Evolutionary conservation across 805 yeast genomes (phyloP), one percentile per base, ranked within the genome.

Genomic region (Lipomyces kockii): DNA sequence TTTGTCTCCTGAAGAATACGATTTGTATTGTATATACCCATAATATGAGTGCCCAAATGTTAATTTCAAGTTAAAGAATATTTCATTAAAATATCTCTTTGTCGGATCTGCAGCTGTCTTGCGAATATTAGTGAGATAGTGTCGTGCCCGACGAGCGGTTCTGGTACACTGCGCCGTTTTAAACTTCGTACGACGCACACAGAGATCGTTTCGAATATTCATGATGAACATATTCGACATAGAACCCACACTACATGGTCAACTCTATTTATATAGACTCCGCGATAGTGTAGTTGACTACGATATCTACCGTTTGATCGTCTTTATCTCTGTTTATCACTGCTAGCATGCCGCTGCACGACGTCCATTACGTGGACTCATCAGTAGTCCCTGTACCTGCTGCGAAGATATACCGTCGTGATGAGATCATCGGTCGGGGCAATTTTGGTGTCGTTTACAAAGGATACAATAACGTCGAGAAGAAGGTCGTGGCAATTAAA

Each of bases 361-460:
- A 43, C 22, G 49, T 1, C 49, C 22, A n/a, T 7, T 17, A 43
- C 49, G 20, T 11, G 20, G 49, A 43, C n/a, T 20, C 55, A 12
- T 25, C 32, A 52, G 34, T 12, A 2, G 9, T 29, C 55, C 34
- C 55, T 29, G 9, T 52, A 12, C 20, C 55, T 35, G 34, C 55
- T 9, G 55, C 55, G 7, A 25, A 29, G 29, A 52, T 52, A 20
- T 92, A 88, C 79, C 88, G 89, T 74, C 84, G 97, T 58, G 89
- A 94, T 14, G 98, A 95, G 79, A 88, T 92, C 43, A 89, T 96
- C 14, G 99, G 99, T 8, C 85, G 96, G 66, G 99, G 99, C 27
- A 95, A 92, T 80, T 95, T 95, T 78, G 99, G 99, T 58, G 89
- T 93, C 32, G 99, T 95, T 3, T 95, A 94, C 78, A 93, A 92